Evolutionary conservation across 1,284 basidiomycete genomes (phyloP).

Genomic region (Anthracocystis setariae): DNA sequence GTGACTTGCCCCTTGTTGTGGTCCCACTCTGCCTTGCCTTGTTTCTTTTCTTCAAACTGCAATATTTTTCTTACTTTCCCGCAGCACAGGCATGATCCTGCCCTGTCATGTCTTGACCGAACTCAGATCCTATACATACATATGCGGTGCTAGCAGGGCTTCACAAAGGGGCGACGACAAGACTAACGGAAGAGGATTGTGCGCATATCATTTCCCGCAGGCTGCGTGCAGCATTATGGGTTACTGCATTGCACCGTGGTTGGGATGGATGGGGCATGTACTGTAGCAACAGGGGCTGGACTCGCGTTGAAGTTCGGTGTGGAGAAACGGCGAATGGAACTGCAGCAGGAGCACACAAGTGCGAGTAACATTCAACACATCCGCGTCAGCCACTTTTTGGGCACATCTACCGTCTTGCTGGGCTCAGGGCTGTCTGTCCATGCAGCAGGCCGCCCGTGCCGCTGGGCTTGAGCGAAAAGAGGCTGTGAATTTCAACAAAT

Average conservation of each 20-base stretch:
- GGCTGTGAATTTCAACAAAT: background rate
- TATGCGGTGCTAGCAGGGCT: background rate
- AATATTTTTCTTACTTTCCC: no score
- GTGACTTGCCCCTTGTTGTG: no score
- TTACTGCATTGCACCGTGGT: no score
- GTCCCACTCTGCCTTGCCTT: no score
- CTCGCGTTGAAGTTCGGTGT: constrained; percentile 5
- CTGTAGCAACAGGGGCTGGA: background rate
- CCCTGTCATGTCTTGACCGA: no score
- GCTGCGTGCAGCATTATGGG: background rate
- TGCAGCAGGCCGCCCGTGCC: background rate
- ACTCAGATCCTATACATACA: background rate
- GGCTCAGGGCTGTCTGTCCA: constrained; percentile 5
- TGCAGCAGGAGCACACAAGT: no score
- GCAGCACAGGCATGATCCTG: no score
- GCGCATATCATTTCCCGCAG: background rate
- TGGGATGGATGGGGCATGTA: no score
- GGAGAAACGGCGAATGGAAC: constrained; percentile 27
- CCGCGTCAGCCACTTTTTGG: no score
- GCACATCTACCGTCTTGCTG: background rate
- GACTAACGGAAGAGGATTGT: background rate
- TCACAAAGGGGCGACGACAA: background rate
- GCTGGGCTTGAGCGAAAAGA: background rate
- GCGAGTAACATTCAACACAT: no score
- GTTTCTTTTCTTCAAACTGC: no score